Conservation (phyloP, 2,329 filamentous ascomycete genomes). For the Penicillium sp. region DNA sequence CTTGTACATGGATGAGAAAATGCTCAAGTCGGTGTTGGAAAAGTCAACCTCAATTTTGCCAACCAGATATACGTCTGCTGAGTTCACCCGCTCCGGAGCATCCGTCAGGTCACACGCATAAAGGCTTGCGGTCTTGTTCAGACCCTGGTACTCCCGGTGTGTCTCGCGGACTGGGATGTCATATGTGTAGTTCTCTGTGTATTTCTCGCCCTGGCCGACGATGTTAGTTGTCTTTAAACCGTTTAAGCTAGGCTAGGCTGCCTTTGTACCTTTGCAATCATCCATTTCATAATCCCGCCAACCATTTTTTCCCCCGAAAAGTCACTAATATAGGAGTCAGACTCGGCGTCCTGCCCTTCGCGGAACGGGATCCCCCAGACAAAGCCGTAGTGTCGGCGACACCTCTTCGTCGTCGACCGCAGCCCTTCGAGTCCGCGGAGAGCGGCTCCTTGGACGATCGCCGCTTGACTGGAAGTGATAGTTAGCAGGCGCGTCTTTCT, state of each 20-base stretch:
- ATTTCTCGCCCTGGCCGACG: not conserved
- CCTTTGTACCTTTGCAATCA: constrained; percentile 4
- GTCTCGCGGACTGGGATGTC: not conserved
- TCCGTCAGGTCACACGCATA: not conserved
- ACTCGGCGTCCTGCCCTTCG: not conserved
- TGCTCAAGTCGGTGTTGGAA: not conserved
- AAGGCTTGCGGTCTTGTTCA: not conserved
- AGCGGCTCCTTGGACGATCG: constrained; percentile 9
- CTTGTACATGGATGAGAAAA: not conserved
- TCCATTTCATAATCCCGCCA: not conserved
- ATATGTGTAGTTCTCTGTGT: not conserved
- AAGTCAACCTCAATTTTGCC: not conserved
- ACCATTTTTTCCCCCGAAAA: not conserved
- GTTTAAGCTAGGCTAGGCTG: not conserved
- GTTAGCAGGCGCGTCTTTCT: not conserved
- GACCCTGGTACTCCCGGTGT: not conserved
- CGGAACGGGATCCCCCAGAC: not conserved
- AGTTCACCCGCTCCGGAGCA: not conserved
- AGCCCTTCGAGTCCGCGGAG: constrained; percentile 3
- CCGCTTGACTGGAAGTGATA: not conserved
- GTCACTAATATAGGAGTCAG: not conserved
- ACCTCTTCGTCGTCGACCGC: not conserved
- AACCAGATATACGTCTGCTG: not conserved
- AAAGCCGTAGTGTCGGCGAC: constrained; percentile 6
- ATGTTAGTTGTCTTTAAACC: not conserved